These are phyloP conservation scores for Periconia digitata DNA, from an alignment of 2,329 filamentous ascomycete genomes.

Conservation along the genomic window DNA sequence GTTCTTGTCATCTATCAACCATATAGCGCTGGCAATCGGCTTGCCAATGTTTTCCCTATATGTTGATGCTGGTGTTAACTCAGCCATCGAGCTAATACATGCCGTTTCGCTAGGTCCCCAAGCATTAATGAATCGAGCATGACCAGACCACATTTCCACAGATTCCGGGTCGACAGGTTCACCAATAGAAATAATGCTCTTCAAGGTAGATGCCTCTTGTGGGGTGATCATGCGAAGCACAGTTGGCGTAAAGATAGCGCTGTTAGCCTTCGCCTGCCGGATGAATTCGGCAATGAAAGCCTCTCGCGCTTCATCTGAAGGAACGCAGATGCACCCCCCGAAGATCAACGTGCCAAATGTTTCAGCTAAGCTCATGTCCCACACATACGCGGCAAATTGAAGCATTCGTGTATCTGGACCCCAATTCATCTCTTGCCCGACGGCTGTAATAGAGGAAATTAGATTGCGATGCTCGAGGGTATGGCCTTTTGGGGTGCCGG, in stretches of 20 bases:
- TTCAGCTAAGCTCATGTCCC: conserved; percentile 38
- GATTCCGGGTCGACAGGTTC: conserved; percentile 28
- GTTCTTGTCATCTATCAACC: too few relatives aligned
- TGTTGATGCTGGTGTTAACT: too few relatives aligned
- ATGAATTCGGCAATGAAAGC: conserved; percentile 46
- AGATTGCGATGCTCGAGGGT: too few relatives aligned
- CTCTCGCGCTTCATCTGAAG: conserved; percentile 44
- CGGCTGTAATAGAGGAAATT: too few relatives aligned
- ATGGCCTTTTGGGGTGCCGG: too few relatives aligned
- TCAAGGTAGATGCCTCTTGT: conserved; percentile 41
- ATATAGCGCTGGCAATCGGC: too few relatives aligned
- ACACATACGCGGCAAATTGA: conserved; percentile 38
- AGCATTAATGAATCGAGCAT: conserved; percentile 41
- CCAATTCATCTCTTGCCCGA: too few relatives aligned
- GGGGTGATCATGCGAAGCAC: conserved; percentile 36
- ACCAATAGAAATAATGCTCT: conserved; percentile 36
- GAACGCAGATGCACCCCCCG: conserved; percentile 39
- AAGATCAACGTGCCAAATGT: conserved; percentile 32
- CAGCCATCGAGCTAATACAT: conserved; percentile 24
- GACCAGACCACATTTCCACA: conserved; percentile 26
- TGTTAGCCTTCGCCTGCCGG: conserved; percentile 26
- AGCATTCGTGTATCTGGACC: too few relatives aligned
- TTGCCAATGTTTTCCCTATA: too few relatives aligned
- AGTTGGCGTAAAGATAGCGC: conserved; percentile 37
- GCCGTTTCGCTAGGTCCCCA: conserved; percentile 47